Evolutionary conservation across 176 grass and related monocot species (phyloP), one percentile per base, ranked within the genome.

Genomic region (Phragmites australis): DNA sequence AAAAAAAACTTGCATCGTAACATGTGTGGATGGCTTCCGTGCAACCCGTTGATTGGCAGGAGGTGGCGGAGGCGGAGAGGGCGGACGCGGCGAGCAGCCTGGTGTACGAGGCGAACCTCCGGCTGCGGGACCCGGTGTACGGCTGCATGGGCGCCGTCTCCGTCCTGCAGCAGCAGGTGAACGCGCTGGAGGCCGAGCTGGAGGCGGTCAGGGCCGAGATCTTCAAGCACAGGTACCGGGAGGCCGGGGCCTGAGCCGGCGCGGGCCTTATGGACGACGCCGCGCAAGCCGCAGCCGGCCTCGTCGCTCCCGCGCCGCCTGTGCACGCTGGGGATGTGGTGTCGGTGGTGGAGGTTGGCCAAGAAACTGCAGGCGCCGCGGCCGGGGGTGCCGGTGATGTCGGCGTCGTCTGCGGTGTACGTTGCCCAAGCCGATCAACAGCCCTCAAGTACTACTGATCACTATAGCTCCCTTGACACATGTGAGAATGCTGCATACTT

Each of bases 81-180:
- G 86, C 90, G 10, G 90, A 98, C 82, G 86, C 92, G 22, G 92
- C 92, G 26, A 94, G 87, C 82, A 98, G 95, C 85, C 95, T 98
- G 8, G 90, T 98, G 62, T 98, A 98, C 65, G 95, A 98, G 79
- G 95, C 95, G 52, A 94, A 92, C 32, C 80, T 98, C 84, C 64
- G 95, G 84, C 71, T 98, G 56, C 71, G 85, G 1, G 90, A 98
- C 55, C 95, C 95, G 19, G 86, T 98, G 53, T 93, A 98, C 68
- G 95, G 95, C 29, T 98, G 92, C 92, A 91, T 94, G 92, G 92
- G 95, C 55, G 86, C 90, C 18, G 91, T 98, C 83, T 93, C 88
- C 5, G 72, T 81, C 61, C 66, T 94, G 76, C 92, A 98, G 77
- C 90, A 91, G 65, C 84, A 94, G 81, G 90, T 93, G 73, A 91